Base-by-base conservation (phyloP, 768 basidiomycete genomes). In the Xanthoconium stramineum region DNA sequence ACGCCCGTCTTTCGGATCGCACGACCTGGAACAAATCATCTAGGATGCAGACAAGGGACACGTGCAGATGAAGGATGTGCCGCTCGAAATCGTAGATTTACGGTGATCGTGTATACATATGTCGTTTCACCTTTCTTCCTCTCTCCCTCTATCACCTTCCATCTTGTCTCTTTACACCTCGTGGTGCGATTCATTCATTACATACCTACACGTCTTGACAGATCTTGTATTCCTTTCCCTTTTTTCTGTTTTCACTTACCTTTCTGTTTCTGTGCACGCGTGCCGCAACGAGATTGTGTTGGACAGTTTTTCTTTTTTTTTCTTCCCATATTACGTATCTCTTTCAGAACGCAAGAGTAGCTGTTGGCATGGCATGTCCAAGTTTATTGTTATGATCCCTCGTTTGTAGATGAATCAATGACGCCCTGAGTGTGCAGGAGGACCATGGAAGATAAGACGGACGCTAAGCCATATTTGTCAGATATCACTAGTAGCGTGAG, bases 41-140 rank as follows among this genome's bases (percentile, higher is more conserved):
- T 20, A 92, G 86, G 92, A 94, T 62, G 88, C 88, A 20, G 91
- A 91, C 63, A 90, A 85, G 67, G 88, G 88, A 0, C 92, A 94
- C 69, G 90, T 93, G 11, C 82, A 84, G 64, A 87, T 89, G 79
- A 85, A 81, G 59, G 86, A 90, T 43, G 69, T 83, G 32, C 71
- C 81, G 1, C 71, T 94, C 48, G 92, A 94, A 72, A 91, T 92
- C 56, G 86, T 92, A n/a, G 92, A 94, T 73, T 65, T 94, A 59
- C 83, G 92, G 61, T 72, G 32, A 62, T 52, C 42, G 4, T 15
- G 15, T n/a, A 15, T 5, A 8, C 13, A 37, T 28, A n/a, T 42
- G 20, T 28, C 24, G 24, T 24, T 4, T 24, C 24, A 24, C 37
- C 29, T 38, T 29, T 28, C 17, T 12, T 11, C 9, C 20, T 6